Base-by-base conservation (phyloP, 768 basidiomycete genomes). In the Boletus eberwhitei region DNA sequence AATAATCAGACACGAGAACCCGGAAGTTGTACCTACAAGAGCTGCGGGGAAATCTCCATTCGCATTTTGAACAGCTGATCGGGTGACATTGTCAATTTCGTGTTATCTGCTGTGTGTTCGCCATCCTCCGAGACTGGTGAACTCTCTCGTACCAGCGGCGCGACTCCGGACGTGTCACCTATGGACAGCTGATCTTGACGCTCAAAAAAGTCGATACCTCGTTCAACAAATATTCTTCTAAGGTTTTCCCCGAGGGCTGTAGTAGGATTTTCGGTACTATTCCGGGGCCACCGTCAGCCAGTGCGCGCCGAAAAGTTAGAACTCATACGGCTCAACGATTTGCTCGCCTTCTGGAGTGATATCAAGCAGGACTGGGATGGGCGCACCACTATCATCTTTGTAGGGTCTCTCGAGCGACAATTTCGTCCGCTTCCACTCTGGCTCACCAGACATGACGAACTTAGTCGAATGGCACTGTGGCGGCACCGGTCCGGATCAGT, bases 361-460 rank as follows among this genome's bases (percentile, higher is more conserved):
- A 63, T 93, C 90, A 26, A 79, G 71, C 29, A 93, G 71, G 6
- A 76, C 74, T 24, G 82, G 86, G 29, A 92, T 81, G 9, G 64
- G 76, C 42, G 80, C 74, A 8, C 87, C 89, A 36, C 78, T 71
- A 59, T 93, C 90, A 63, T 90, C 86, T 68, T 86, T 90, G 74
- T 91, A 91, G 0, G 88, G 89, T 37, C 83, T 76, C 65, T 93
- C 90, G 32, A 93, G 77, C 2, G 88, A 85, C 11, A 92, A 73
- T 55, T 73, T 85, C 36, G 85, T 73, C 58, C 78, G 78, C 64
- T 80, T 84, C 81, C 84, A 87, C 9, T 74, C 65, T 12, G 76
- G 76, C 48, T 75, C 64, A 37, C 55, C 64, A 59, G 69, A 67
- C 60, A 59, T 61, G 36, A 40, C 35, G 39, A 45, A 34, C n/a